Conservation (phyloP, 2,329 filamentous ascomycete genomes). For the Claviceps paspali region DNA sequence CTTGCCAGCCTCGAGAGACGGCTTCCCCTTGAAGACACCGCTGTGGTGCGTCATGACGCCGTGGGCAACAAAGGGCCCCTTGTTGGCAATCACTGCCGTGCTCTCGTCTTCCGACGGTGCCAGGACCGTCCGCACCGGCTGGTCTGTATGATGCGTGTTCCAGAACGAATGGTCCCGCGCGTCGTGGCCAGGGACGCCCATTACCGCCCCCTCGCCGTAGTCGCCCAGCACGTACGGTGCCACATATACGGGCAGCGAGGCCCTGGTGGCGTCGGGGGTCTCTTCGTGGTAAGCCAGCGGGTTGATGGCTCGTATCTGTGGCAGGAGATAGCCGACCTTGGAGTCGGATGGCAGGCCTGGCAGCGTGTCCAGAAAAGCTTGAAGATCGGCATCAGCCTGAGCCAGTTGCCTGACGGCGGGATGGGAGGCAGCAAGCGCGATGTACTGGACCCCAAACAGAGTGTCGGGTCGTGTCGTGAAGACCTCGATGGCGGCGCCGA, state of each 20-base stretch:
- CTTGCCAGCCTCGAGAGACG: slow-evolving; percentile 46
- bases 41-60: slow-evolving; percentile 54
- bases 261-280: slow-evolving; percentile 33
- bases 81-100: slow-evolving; percentile 25
- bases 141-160: slow-evolving; percentile 48
- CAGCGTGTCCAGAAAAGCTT: slow-evolving; percentile 52
- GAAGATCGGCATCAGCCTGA: slow-evolving; percentile 42
- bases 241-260: slow-evolving; percentile 58
- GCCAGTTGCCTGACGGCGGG: slow-evolving; percentile 50
- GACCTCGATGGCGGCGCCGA: slow-evolving; percentile 44
- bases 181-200: slow-evolving; percentile 86
- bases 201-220: slow-evolving; percentile 76
- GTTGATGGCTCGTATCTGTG: slow-evolving; percentile 45
- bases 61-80: slow-evolving; percentile 47
- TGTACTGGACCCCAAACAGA: slow-evolving; percentile 71
- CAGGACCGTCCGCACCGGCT: slow-evolving; percentile 50
- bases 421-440: slow-evolving; percentile 63
- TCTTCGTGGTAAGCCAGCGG: slow-evolving; percentile 44
- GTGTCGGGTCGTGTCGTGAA: slow-evolving; percentile 81
- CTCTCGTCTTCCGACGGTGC: slow-evolving; percentile 32
- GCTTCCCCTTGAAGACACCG: slow-evolving; percentile 46
- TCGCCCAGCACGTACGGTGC: slow-evolving; percentile 75
- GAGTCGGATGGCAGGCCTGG: slow-evolving; percentile 37
- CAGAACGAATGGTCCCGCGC: slow-evolving; percentile 66
- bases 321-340: slow-evolving; percentile 54